These are phyloP conservation scores for Eimeria maxima DNA, from an alignment of 169 alveolate genomes.

Conservation along the genomic window DNA sequence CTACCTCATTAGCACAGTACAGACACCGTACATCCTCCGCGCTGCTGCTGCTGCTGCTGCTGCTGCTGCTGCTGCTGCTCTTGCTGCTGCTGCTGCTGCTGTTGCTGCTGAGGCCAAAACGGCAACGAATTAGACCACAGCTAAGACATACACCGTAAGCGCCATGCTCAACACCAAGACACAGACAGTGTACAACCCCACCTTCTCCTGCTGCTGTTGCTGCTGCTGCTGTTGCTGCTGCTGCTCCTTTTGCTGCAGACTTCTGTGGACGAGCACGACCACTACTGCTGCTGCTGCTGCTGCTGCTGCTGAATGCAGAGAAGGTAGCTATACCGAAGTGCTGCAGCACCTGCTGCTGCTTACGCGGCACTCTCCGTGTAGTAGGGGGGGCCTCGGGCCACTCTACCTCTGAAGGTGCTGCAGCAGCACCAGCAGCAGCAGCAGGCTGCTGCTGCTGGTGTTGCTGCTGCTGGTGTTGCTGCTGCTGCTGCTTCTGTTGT, in stretches of 20 bases:
- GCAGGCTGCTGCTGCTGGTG: background rate
- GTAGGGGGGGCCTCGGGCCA: conserved; percentile 54
- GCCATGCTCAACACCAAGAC: conserved; percentile 52
- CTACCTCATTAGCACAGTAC: conserved; percentile 9
- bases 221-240: background rate
- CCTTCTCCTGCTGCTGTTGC: conserved; percentile 29
- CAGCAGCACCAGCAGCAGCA: background rate
- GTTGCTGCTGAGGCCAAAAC: conserved; percentile 12
- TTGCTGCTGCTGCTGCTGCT: conserved; percentile 19
- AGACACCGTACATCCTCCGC: conserved; percentile 5
- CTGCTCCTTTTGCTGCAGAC: background rate
- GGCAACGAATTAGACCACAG: conserved; percentile 68
- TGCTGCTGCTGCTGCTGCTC: conserved; percentile 36
- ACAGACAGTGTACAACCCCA: conserved; percentile 16
- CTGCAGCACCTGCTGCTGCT: conserved; percentile 76
- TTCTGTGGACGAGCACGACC: background rate
- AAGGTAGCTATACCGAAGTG: conserved; percentile 32
- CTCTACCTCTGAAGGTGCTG: background rate
- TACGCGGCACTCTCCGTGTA: conserved; percentile 14
- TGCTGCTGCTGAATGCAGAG: conserved; percentile 11
- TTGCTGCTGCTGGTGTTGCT: background rate
- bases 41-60: conserved; percentile 39
- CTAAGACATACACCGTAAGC: conserved; percentile 42
- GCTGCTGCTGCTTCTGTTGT: conserved; percentile 29
- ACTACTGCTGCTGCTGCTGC: conserved; percentile 55